Conservation (phyloP, 2,329 filamentous ascomycete genomes). For the Leptoxyphium fumago region DNA sequence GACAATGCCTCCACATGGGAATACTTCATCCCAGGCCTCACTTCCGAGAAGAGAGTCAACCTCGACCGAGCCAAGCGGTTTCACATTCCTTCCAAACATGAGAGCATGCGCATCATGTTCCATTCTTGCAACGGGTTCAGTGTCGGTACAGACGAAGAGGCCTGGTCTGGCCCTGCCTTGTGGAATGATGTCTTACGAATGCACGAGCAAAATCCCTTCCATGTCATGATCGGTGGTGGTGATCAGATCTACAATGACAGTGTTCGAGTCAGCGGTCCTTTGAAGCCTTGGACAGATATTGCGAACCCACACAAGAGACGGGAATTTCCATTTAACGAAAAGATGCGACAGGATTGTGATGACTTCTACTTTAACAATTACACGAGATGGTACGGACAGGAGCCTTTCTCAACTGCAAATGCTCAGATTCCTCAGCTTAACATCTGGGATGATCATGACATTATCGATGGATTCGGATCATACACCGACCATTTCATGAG, state of each 20-base stretch:
- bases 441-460: slow-evolving; percentile 52
- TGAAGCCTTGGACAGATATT: slow-evolving; percentile 51
- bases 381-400: slow-evolving; percentile 52
- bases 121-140: slow-evolving; percentile 57
- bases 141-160: slow-evolving; percentile 48
- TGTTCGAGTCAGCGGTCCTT: slow-evolving; percentile 69
- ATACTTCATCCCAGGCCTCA: slow-evolving; percentile 57
- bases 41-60: slow-evolving; percentile 14
- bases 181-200: slow-evolving; percentile 51
- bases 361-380: slow-evolving; percentile 50
- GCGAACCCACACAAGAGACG: slow-evolving; percentile 45
- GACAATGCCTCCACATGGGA: slow-evolving; percentile 63
- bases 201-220: slow-evolving; percentile 45
- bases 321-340: slow-evolving; percentile 49
- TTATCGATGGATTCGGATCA: slow-evolving; percentile 51
- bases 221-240: slow-evolving; percentile 72
- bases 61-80: slow-evolving; percentile 32
- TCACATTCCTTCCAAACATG: slow-evolving; percentile 41
- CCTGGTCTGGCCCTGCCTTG: slow-evolving; percentile 43
- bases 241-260: slow-evolving; percentile 72
- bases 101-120: slow-evolving; percentile 57
- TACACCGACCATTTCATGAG: slow-evolving; percentile 55
- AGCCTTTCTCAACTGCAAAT: slow-evolving; percentile 45
- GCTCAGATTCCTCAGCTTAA: slow-evolving; percentile 50
- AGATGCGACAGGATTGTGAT: slow-evolving; percentile 44